Base-by-base conservation (phyloP, 2,329 filamentous ascomycete species). In the Biscogniauxia sp. region DNA sequence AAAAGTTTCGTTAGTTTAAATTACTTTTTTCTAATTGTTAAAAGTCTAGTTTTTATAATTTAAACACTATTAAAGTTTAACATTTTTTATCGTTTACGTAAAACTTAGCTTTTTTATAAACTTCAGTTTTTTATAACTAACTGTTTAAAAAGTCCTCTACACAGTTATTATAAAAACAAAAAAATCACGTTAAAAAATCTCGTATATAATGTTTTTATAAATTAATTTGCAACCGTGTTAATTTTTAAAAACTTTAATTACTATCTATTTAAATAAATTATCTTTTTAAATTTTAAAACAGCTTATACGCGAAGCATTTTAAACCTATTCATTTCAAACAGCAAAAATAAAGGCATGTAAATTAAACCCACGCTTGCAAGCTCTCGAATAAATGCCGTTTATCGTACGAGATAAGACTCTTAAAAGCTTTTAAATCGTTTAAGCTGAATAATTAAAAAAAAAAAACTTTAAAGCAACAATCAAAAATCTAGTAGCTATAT, bases 61-160 rank as follows among this genome's bases (percentile, higher is more conserved):
- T n/a, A n/a, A n/a, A n/a, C n/a, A n/a, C n/a, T n/a, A n/a, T n/a
- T n/a, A n/a, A n/a, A n/a, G n/a, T n/a, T n/a, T n/a, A n/a, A n/a
- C n/a, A n/a, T 41, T 41, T 17, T 41, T 41, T 41, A 41, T 41
- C 4, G 5, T 41, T 41, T 41, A 55, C 19, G 64, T 68, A 63
- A 66, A 32, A 20, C 41, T 59, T 52, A 61, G 61, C 56, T 51
- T 55, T 58, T 61, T 54, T 37, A 58, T 56, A 45, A 19, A 9
- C 17, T 37, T 54, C 7, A 37, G 26, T 20, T 51, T 51, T 51
- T 51, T 51, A 41, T 41, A 41, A 41, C 15, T 41, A 41, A 15
- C 15, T 41, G 15, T 6, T 11, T 41, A 6, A 8, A 41, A 41
- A 41, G 37, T 41, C 15, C 13, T 41, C 13, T 41, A 41, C 4